These are phyloP conservation scores for Botrytis deweyae DNA, from an alignment of 2,329 filamentous ascomycete genomes.

Conservation along the genomic window DNA sequence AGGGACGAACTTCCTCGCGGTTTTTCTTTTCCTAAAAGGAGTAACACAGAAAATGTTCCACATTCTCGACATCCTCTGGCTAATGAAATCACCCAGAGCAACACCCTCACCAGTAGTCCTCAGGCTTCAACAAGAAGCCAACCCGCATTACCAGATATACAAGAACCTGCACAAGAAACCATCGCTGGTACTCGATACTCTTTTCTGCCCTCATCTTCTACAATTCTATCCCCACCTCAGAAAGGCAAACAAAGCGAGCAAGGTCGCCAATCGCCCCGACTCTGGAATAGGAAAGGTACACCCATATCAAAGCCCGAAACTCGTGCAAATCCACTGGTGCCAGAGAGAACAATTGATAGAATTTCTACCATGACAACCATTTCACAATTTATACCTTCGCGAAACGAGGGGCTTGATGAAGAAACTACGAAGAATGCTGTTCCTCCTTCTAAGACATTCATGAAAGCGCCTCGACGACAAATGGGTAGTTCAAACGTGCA, in stretches of 20 bases:
- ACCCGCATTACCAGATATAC: background rate
- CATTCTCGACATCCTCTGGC: background rate
- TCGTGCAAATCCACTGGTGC: no score
- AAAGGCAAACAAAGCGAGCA: background rate
- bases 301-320: background rate
- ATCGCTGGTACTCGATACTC: background rate
- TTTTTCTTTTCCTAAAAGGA: background rate
- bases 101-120: background rate
- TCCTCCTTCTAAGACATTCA: background rate
- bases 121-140: background rate
- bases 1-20: background rate
- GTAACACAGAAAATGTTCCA: background rate
- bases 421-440: background rate
- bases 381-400: conserved; percentile 1
- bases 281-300: background rate
- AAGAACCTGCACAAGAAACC: background rate
- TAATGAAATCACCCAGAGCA: background rate
- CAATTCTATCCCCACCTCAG: background rate
- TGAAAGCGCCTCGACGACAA: background rate
- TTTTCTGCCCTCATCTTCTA: background rate
- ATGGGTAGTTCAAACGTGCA: background rate
- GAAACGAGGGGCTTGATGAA: no score
- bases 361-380: conserved; percentile 1
- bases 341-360: background rate
- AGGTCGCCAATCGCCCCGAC: background rate